Evolutionary conservation across 768 basidiomycete genomes (phyloP).

Genomic region (Harrya chromipes): DNA sequence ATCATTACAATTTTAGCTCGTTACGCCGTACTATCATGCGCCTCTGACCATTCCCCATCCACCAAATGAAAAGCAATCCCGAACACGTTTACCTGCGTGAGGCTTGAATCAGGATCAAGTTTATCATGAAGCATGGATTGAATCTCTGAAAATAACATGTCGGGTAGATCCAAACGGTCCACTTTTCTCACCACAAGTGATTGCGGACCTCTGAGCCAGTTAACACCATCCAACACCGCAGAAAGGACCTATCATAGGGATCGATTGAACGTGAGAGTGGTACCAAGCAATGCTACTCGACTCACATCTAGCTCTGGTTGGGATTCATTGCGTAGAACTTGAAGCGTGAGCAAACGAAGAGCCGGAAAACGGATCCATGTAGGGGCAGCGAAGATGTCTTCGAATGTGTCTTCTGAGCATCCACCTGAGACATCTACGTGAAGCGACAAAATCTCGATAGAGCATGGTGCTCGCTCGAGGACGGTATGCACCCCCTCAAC

Average conservation of each 20-base stretch:
- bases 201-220: not conserved
- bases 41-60: conserved; percentile 2
- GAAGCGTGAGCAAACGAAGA: conserved; percentile 10
- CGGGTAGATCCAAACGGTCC: too few relatives aligned
- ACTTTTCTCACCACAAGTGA: not conserved
- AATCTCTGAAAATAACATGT: not conserved
- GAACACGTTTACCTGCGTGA: not conserved
- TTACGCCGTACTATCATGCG: too few relatives aligned
- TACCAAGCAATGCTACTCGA: not conserved
- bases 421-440: too few relatives aligned
- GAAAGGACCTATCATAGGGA: not conserved
- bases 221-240: not conserved
- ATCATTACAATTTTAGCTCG: too few relatives aligned
- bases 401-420: too few relatives aligned
- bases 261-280: not conserved
- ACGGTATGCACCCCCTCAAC: not conserved
- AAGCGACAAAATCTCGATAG: too few relatives aligned
- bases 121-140: not conserved
- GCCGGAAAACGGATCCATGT: not conserved
- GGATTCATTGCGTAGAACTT: too few relatives aligned
- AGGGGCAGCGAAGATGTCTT: too few relatives aligned
- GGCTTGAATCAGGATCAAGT: not conserved
- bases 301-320: not conserved
- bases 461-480: too few relatives aligned
- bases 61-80: not conserved